Conservation (phyloP, 2,329 filamentous ascomycete genomes). For the Fusarium sp. region DNA sequence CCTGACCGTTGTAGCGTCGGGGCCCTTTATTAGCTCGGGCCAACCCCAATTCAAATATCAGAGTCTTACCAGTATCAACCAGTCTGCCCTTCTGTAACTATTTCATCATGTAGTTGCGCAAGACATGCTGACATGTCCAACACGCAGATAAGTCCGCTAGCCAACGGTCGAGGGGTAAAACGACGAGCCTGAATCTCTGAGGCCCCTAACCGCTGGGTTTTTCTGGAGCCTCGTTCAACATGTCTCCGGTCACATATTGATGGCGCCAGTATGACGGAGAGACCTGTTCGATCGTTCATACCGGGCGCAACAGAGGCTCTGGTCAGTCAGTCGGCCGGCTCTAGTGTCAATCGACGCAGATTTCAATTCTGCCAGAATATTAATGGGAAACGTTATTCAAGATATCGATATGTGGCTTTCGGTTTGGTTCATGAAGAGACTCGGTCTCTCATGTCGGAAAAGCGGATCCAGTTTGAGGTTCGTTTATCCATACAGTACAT, state of each 20-base stretch:
- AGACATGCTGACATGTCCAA: slow-evolving; percentile 15
- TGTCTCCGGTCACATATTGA: slow-evolving; percentile 20
- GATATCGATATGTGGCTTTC: slow-evolving; percentile 2
- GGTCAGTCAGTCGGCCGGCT: slow-evolving; percentile 5
- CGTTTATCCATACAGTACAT: slow-evolving; percentile 26
- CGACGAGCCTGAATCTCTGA: slow-evolving; percentile 5
- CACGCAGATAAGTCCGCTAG: slow-evolving; percentile 16
- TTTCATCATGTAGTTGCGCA: neutral
- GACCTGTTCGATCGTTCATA: neutral
- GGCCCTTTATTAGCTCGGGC: slow-evolving; percentile 26
- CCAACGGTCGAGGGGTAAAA: slow-evolving; percentile 14
- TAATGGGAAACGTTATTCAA: neutral
- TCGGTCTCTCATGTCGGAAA: slow-evolving; percentile 25
- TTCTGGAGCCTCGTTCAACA: slow-evolving; percentile 14
- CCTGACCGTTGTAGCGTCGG: slow-evolving; percentile 44
- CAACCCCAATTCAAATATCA: slow-evolving; percentile 8
- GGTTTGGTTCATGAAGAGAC: slow-evolving; percentile 8
- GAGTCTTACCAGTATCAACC: neutral
- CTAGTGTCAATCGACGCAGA: neutral
- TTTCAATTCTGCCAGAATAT: neutral
- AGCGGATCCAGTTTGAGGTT: slow-evolving; percentile 27
- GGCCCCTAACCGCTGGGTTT: slow-evolving; percentile 2
- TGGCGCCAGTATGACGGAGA: slow-evolving; percentile 32
- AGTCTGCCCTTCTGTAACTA: neutral
- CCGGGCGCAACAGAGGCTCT: slow-evolving; percentile 10